Evolutionary conservation across 768 basidiomycete genomes (phyloP).

Genomic region (Neoboletus subvelutipes): DNA sequence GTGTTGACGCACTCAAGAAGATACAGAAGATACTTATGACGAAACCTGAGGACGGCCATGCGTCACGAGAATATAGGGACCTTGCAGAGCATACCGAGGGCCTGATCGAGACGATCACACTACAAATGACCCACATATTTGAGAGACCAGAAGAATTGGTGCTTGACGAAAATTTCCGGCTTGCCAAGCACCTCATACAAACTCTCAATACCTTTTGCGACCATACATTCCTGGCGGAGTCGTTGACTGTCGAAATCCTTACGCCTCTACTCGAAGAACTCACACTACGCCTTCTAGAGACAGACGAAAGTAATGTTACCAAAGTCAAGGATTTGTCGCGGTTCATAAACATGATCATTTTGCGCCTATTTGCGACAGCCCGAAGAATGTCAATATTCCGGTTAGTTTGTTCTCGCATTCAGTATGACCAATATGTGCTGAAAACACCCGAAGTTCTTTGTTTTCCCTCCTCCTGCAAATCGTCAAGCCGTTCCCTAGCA

Average conservation of each 20-base stretch:
- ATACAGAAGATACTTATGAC: slow-evolving; percentile 84
- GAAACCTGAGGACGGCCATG: slow-evolving; percentile 69
- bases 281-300: slow-evolving; percentile 87
- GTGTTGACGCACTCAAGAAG: slow-evolving; percentile 92
- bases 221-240: slow-evolving; percentile 82
- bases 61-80: slow-evolving; percentile 71
- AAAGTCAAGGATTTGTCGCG: slow-evolving; percentile 91
- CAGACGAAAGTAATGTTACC: slow-evolving; percentile 80
- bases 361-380: slow-evolving; percentile 89
- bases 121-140: slow-evolving; percentile 91
- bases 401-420: slow-evolving; percentile 42
- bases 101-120: slow-evolving; percentile 84
- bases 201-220: slow-evolving; percentile 95
- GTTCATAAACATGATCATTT: slow-evolving; percentile 98
- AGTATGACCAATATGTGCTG: background rate
- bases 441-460: slow-evolving; percentile 41
- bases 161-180: slow-evolving; percentile 79
- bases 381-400: slow-evolving; percentile 89
- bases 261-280: slow-evolving; percentile 89
- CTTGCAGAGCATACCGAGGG: slow-evolving; percentile 78
- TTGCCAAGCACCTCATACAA: slow-evolving; percentile 97
- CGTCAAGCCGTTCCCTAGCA: slow-evolving; percentile 78
- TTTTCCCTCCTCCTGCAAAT: slow-evolving; percentile 82
- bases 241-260: slow-evolving; percentile 79
- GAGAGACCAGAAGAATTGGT: slow-evolving; percentile 74